Base-by-base conservation (phyloP, 441 rosid species). In the Omphalea diandra region DNA sequence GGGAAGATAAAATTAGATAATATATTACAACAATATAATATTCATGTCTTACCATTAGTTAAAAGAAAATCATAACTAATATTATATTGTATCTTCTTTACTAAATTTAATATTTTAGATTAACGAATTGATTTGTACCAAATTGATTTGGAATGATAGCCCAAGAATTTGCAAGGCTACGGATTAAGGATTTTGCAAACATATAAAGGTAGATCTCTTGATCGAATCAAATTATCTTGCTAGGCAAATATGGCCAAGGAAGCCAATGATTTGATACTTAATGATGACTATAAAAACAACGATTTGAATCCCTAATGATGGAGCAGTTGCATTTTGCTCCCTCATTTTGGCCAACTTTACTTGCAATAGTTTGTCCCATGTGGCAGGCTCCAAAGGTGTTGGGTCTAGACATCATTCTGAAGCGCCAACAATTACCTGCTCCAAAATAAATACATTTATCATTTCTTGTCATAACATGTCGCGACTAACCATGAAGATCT, bases 401-500 rank as follows among this genome's bases (percentile, higher is more conserved):
- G 97, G 96, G 76, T 95, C 99, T 60, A 90, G 93, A 69, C 96
- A 95, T 43, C 98, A 96, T 80, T 95, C 98, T 0, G 99, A 86
- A 63, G 98, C 86, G 73, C 97, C 93, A 76, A 95, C 98, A 27
- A 90, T 88, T 76, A 90, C 99, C 99, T 95, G 86, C 69, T 50
- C 70, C 75, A 66, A 69, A 65, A 67, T 68, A 49, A 73, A 59
- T 26, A 70, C n/a, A 52, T 63, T 15, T 31, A 40, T 27, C 15
- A 26, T 32, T 69, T 38, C 41, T 56, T 20, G 68, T 61, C 46
- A 38, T 15, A 33, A 68, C 26, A 11, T 54, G 41, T 67, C 43
- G 44, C 60, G 66, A 31, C 14, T 36, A 63, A 26, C 38, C 4
- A 33, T 5, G 8, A 38, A 26, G 17, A 65, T 38, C 55, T 24